Base-by-base conservation (phyloP, 1,284 basidiomycete species). In the Exobasidium rhododendri region DNA sequence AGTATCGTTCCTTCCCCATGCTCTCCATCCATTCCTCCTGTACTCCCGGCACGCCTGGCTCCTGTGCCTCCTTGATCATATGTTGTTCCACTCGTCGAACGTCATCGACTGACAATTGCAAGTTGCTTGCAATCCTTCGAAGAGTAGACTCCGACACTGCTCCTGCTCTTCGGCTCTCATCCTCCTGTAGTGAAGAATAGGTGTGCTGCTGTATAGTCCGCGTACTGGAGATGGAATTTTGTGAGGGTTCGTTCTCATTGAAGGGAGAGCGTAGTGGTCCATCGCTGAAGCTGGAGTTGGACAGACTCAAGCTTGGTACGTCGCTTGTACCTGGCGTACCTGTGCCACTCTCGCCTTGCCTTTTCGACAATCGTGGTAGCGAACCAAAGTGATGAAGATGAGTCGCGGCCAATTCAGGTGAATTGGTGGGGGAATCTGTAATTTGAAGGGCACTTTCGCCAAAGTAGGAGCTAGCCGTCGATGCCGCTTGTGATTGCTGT, bases 301-400 rank as follows among this genome's bases (percentile, higher is more conserved):
- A 40, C 30, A 55, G 29, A 26, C 52, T 55, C 24, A 55, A 31
- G 28, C 52, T 55, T 44, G 52, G 52, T 2, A 55, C 52, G 14
- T 55, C 52, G 28, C 52, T 55, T 2, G 40, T 26, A n/a, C 40
- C 52, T 31, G 52, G 52, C 29, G 52, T 55, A 22, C 52, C 47
- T 14, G 28, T n/a, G 28, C 47, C 28, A 40, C 35, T 17, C 17
- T 40, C 35, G 17, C 35, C 35, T 40, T 7, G 14, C 47, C 13
- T 30, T 44, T 31, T 43, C 52, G 20, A 17, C 13, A 31, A 55
- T 20, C 29, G 4, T 11, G 52, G 4, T 31, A 26, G 24, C 35
- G 52, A 32, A 26, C 14, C 5, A 35, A 11, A 14, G 22, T 55
- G 29, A 20, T 4, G 52, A 11, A 40, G 52, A 11, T 55, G 52